A percentile compares a stretch with the other conserved stretches of the same genome.
phyloP scores from a whole-genome alignment of 257 asterid species.

The Solanum chaucha region DNA sequence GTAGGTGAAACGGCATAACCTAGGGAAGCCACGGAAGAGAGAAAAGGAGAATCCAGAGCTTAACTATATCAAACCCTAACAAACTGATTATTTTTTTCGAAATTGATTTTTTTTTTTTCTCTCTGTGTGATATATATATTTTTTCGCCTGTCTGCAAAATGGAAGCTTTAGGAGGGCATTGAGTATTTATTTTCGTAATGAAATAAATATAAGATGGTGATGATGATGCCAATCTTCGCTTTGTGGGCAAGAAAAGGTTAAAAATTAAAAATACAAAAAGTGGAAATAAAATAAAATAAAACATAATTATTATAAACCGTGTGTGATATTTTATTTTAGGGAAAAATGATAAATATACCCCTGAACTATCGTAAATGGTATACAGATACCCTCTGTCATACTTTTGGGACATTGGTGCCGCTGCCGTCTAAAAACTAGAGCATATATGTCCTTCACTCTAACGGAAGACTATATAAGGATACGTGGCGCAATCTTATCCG shows the following conservation, averaged over 20 bases:
- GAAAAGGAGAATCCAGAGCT: background rate
- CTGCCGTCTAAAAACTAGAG: too few relatives aligned
- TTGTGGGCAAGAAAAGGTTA: slow-evolving; percentile 2
- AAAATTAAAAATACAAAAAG: background rate
- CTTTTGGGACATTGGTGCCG: too few relatives aligned
- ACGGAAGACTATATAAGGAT: too few relatives aligned
- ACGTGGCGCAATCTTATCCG: too few relatives aligned
- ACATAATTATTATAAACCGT: background rate
- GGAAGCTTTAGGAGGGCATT: background rate
- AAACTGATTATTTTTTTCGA: background rate
- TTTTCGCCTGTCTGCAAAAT: background rate
- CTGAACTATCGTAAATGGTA: too few relatives aligned
- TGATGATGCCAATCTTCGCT: slow-evolving; percentile 5
- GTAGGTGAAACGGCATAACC: background rate
- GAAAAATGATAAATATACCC: too few relatives aligned
- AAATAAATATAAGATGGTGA: background rate
- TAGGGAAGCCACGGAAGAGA: slow-evolving; percentile 2
- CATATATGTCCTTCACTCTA: too few relatives aligned
- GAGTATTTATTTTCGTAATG: background rate
- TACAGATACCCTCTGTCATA: too few relatives aligned
- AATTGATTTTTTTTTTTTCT: background rate
- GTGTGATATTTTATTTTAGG: background rate
- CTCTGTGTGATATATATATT: background rate
- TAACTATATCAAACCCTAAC: background rate
- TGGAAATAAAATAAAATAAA: background rate